These are phyloP conservation scores for Boletus vinaceobasis DNA, from an alignment of 768 basidiomycete genomes.

Conservation along the genomic window DNA sequence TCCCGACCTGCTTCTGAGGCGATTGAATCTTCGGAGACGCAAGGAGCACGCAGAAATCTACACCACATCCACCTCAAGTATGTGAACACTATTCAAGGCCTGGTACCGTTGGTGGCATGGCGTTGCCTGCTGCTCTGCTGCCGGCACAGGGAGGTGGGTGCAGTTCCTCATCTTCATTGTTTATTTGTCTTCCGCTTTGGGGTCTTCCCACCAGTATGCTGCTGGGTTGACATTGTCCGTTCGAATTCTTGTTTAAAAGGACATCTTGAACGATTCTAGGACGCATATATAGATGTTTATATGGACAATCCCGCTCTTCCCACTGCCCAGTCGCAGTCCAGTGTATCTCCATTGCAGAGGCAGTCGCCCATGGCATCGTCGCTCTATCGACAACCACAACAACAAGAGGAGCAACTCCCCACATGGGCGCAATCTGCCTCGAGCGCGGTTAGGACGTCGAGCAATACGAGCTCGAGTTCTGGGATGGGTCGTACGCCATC, in stretches of 20 bases:
- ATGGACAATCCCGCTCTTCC: constrained; percentile 32
- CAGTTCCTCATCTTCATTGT: background rate
- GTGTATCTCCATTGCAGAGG: constrained; percentile 35
- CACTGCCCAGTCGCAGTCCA: constrained; percentile 13
- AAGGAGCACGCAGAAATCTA: background rate
- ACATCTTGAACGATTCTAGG: constrained; percentile 70
- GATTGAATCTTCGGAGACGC: constrained; percentile 7
- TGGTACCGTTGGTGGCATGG: constrained; percentile 1
- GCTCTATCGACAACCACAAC: constrained; percentile 6
- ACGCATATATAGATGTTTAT: constrained; percentile 67
- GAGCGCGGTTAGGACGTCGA: constrained; percentile 1
- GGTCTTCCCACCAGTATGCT: background rate
- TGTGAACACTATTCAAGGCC: background rate
- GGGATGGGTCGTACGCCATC: constrained; percentile 11
- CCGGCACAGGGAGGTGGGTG: constrained; percentile 10
- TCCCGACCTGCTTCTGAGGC: constrained; percentile 20
- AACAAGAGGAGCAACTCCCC: background rate
- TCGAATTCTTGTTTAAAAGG: constrained; percentile 4
- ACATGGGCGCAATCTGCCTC: constrained; percentile 6
- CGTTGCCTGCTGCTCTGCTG: background rate
- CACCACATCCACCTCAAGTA: background rate
- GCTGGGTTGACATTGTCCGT: background rate
- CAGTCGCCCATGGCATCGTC: background rate
- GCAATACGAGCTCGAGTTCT: constrained; percentile 3
- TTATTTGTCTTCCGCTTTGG: background rate